phyloP scores from a whole-genome alignment of 768 basidiomycete genomes.

The Mycena albidolilacea region DNA sequence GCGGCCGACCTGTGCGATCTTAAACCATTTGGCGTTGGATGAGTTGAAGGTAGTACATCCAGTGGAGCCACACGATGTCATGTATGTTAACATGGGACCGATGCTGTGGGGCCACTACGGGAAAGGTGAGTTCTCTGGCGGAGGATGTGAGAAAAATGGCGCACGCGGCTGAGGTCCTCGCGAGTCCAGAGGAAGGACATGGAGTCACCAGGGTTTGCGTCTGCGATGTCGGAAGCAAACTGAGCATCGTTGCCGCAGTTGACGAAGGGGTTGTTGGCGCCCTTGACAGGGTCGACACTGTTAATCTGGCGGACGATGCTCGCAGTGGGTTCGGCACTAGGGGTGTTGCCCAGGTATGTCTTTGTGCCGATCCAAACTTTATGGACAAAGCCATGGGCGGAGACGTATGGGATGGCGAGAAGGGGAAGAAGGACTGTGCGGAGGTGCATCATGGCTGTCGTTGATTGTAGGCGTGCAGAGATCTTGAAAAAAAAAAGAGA shows the following conservation, averaged over 20 bases:
- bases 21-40: conserved; percentile 64
- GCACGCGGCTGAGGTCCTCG: conserved; percentile 46
- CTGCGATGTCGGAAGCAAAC: conserved; percentile 63
- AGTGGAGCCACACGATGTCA: conserved; percentile 61
- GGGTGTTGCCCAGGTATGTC: conserved; percentile 54
- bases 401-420: conserved; percentile 53
- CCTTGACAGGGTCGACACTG: conserved; percentile 61
- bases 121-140: neutral
- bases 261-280: conserved; percentile 66
- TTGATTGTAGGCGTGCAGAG: conserved; percentile 16
- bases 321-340: conserved; percentile 43
- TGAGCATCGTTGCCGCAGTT: conserved; percentile 74
- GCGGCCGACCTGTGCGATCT: conserved; percentile 59
- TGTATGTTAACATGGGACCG: conserved; percentile 68
- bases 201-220: conserved; percentile 72
- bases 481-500: conserved; percentile 13
- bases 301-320: conserved; percentile 61
- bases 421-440: conserved; percentile 50
- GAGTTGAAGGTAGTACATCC: conserved; percentile 62
- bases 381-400: conserved; percentile 62
- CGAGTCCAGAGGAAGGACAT: conserved; percentile 73
- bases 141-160: conserved; percentile 23
- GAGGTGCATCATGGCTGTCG: conserved; percentile 44
- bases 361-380: conserved; percentile 58
- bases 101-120: conserved; percentile 53